phyloP scores from a whole-genome alignment of 495 filamentous ascomycete species.

The Hypoxylon rickii region DNA sequence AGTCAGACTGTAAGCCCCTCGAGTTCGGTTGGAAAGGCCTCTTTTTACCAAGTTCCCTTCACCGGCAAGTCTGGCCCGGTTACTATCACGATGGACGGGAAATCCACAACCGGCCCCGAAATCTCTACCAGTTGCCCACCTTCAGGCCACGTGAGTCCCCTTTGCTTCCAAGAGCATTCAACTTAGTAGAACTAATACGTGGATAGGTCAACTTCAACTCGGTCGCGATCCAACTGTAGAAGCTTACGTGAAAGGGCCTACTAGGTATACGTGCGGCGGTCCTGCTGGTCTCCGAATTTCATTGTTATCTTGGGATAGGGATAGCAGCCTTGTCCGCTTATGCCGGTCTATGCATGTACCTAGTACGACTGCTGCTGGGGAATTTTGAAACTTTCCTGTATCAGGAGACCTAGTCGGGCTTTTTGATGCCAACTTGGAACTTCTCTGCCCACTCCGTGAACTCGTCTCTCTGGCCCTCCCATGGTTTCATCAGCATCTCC shows the following conservation, averaged over 20 bases:
- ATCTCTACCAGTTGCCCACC: conserved; percentile 52
- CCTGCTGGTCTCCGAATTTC: not conserved
- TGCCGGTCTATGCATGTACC: not conserved
- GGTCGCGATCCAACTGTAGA: conserved; percentile 44
- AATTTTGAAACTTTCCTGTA: no score
- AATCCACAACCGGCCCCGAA: conserved; percentile 48
- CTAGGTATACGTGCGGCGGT: no score
- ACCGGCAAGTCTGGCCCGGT: conserved; percentile 56
- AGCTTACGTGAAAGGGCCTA: not conserved
- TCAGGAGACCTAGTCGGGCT: conserved; percentile 33
- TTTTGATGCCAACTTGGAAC: conserved; percentile 55
- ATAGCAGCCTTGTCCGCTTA: not conserved
- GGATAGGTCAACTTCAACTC: conserved; percentile 49
- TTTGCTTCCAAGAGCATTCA: not conserved
- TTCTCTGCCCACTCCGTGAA: conserved; percentile 55
- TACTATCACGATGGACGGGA: conserved; percentile 53
- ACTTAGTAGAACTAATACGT: conserved; percentile 19
- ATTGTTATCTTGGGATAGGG: not conserved
- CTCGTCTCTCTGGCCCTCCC: conserved; percentile 51
- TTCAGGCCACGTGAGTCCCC: conserved; percentile 53
- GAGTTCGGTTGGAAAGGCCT: conserved; percentile 39
- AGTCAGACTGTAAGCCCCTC: conserved; percentile 47
- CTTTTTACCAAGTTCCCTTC: conserved; percentile 61
- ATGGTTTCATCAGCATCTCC: conserved; percentile 48
- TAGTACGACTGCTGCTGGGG: not conserved